Percentiles rank a stretch among this genome's conserved stretches.
Evolutionary conservation across 768 basidiomycete genomes (phyloP).

Genomic region (Pholiota microspora): DNA sequence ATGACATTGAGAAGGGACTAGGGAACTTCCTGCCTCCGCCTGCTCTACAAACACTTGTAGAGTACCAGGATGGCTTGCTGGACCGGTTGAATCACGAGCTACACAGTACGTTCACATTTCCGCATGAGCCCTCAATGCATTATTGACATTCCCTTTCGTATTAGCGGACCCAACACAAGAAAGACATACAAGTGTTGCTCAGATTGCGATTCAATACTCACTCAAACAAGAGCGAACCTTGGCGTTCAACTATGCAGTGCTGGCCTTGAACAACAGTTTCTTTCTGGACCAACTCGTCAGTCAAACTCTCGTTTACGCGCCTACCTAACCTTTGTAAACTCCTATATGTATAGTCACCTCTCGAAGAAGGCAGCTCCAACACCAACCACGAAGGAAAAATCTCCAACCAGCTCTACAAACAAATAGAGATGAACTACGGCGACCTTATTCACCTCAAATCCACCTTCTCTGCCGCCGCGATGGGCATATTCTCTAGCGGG

Average conservation of each 20-base stretch:
- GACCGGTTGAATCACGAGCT: slow-evolving; percentile 75
- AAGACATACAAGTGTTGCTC: slow-evolving; percentile 56
- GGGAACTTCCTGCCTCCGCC: slow-evolving; percentile 74
- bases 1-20: slow-evolving; percentile 67
- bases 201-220: slow-evolving; percentile 73
- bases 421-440: slow-evolving; percentile 54
- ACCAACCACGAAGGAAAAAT: slow-evolving; percentile 39
- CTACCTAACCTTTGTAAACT: slow-evolving; percentile 7
- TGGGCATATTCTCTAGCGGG: slow-evolving; percentile 77
- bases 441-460: slow-evolving; percentile 70
- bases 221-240: slow-evolving; percentile 55
- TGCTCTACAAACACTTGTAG: slow-evolving; percentile 70
- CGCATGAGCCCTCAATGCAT: background rate
- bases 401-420: slow-evolving; percentile 23
- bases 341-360: background rate
- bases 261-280: slow-evolving; percentile 93
- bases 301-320: slow-evolving; percentile 1
- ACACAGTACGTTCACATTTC: slow-evolving; percentile 47
- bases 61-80: slow-evolving; percentile 85
- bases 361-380: slow-evolving; percentile 31
- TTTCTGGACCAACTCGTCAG: slow-evolving; percentile 87
- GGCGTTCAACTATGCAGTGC: slow-evolving; percentile 88
- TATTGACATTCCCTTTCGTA: background rate
- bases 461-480: slow-evolving; percentile 69
- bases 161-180: slow-evolving; percentile 38